phyloP scores from a whole-genome alignment of 805 yeast species.

The Metschnikowia gelsemii region DNA sequence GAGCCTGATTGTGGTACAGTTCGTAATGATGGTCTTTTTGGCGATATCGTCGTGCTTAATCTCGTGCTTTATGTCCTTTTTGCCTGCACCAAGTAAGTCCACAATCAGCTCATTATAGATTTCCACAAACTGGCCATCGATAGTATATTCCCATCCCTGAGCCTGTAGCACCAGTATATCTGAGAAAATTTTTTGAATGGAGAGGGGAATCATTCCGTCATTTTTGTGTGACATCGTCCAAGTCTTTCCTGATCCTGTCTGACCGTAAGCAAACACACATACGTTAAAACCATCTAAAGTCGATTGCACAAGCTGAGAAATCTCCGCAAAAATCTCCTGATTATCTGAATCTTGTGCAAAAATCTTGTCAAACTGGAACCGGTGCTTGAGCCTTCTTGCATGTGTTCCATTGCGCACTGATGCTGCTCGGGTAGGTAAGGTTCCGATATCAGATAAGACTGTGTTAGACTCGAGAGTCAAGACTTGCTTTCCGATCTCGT shows the following conservation, averaged over 20 bases:
- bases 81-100: constrained; percentile 53
- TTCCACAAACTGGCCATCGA: constrained; percentile 79
- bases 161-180: constrained; percentile 47
- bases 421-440: not conserved
- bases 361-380: constrained; percentile 75
- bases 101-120: constrained; percentile 81
- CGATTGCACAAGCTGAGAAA: constrained; percentile 77
- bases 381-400: constrained; percentile 10
- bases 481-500: constrained; percentile 38
- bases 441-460: constrained; percentile 2
- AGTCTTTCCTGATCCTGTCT: constrained; percentile 91
- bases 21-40: constrained; percentile 60
- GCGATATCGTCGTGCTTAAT: constrained; percentile 64
- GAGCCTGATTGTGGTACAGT: constrained; percentile 51
- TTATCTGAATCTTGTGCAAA: constrained; percentile 59
- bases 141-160: constrained; percentile 61
- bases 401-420: not conserved
- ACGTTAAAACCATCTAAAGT: constrained; percentile 77
- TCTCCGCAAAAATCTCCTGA: constrained; percentile 71
- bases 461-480: constrained; percentile 21
- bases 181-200: constrained; percentile 67
- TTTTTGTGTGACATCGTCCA: constrained; percentile 73
- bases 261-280: constrained; percentile 95
- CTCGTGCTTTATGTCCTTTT: constrained; percentile 48
- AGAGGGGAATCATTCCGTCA: constrained; percentile 81